A percentile compares a stretch with the other conserved stretches of the same genome.
These are phyloP conservation scores for Fusarium buxicola DNA, from an alignment of 2,329 filamentous ascomycete species.

Conservation along the genomic window DNA sequence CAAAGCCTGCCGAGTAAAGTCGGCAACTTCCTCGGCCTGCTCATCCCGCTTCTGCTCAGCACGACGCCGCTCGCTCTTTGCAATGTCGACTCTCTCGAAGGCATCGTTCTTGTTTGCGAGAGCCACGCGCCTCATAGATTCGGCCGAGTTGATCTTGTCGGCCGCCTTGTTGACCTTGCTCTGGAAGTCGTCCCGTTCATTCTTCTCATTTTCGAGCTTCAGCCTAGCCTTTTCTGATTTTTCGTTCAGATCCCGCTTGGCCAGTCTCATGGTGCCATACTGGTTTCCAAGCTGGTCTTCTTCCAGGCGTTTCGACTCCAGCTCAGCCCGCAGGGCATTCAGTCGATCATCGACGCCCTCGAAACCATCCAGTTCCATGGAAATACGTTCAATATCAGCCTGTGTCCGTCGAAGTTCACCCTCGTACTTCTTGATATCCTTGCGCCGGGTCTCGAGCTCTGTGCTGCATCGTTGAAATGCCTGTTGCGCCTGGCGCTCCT, in stretches of 20 bases:
- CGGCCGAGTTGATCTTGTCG: slow-evolving; percentile 61
- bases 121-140: slow-evolving; percentile 63
- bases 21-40: slow-evolving; percentile 60
- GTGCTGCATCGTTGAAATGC: slow-evolving; percentile 62
- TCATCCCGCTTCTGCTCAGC: slow-evolving; percentile 61
- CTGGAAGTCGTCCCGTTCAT: slow-evolving; percentile 56
- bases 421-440: slow-evolving; percentile 56
- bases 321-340: slow-evolving; percentile 66
- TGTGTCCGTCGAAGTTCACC: slow-evolving; percentile 69
- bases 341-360: slow-evolving; percentile 77
- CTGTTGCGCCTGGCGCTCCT: slow-evolving; percentile 60
- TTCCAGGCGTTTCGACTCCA: slow-evolving; percentile 65
- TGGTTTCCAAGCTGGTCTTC: slow-evolving; percentile 64
- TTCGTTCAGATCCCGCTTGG: slow-evolving; percentile 61
- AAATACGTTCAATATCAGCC: slow-evolving; percentile 63
- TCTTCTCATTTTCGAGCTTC: slow-evolving; percentile 47
- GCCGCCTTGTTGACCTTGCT: slow-evolving; percentile 66
- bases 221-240: slow-evolving; percentile 56
- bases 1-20: slow-evolving; percentile 67
- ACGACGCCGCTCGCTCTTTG: slow-evolving; percentile 57
- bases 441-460: slow-evolving; percentile 58
- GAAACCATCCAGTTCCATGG: slow-evolving; percentile 71
- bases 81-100: slow-evolving; percentile 62
- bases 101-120: slow-evolving; percentile 73
- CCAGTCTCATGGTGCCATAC: slow-evolving; percentile 63